Evolutionary conservation across 2,329 filamentous ascomycete species (phyloP), one percentile per base, ranked within the genome.

Genomic region (Proliferodiscus dingleyae): DNA sequence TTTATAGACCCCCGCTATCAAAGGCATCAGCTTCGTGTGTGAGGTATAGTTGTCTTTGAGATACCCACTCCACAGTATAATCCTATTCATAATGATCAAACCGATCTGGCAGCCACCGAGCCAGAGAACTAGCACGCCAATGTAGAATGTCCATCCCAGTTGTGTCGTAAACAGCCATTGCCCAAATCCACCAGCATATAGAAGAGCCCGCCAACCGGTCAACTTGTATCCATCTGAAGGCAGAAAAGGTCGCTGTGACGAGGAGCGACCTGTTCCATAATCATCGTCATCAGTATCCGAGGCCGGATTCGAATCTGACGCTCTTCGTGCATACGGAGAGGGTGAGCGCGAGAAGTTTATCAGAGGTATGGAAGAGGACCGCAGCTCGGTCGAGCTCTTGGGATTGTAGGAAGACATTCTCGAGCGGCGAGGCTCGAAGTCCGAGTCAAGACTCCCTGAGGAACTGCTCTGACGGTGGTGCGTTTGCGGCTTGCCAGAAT

Each of bases 21-120:
- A 47, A 26, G 43, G 46, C 39, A 57, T 54, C 46, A 61, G 55
- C 49, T 60, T 61, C 40, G 49, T 60, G 51, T 62, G 55, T 24
- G 50, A 50, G 11, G 58, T 61, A 39, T 60, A 62, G 43, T 59
- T 59, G 41, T 53, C 50, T 47, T 53, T 44, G 30, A 61, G 53
- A 49, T 58, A 63, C 63, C 45, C 61, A 64, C 66, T 74, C 62
- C 68, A 65, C 48, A 75, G 61, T 47, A 75, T 71, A 51, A 75
- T 73, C 43, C 72, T 63, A 52, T 75, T 74, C 70, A 74, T 72
- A 46, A 74, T 62, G 42, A 70, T 53, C 49, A 74, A 56, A 3
- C 68, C 71, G 50, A 74, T 73, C 8, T 66, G 61, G 48, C 68
- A 72, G 2, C 68, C 71, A 3, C 68, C 68, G 0, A 73, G 63